Percentiles rank a stretch among this genome's conserved stretches.
phyloP scores from a whole-genome alignment of 371 early-diverging fungal genomes.

The Syncephalis plumigaleata region DNA sequence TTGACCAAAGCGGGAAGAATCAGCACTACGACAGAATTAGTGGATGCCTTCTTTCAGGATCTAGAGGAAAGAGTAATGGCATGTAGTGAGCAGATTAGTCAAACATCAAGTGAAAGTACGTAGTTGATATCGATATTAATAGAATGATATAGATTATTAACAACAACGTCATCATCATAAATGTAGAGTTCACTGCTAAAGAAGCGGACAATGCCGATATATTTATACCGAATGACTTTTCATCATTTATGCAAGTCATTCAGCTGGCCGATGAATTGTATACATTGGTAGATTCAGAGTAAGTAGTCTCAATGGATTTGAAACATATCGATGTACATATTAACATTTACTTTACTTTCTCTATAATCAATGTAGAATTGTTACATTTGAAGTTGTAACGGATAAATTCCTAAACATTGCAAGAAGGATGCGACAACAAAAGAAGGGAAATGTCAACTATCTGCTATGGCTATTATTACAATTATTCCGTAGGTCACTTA shows the following conservation, averaged over 20 bases:
- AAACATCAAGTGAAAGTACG: no score
- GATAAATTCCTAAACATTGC: conserved; percentile 32
- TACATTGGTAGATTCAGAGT: conserved; percentile 48
- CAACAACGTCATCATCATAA: no score
- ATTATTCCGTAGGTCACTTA: conserved; percentile 32
- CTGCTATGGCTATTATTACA: conserved; percentile 56
- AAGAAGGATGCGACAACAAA: conserved; percentile 9
- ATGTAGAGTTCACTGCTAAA: conserved; percentile 21
- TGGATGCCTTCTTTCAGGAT: no score
- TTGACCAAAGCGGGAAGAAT: no score
- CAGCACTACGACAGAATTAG: no score
- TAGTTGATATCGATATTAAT: no score
- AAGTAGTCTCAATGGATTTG: no score
- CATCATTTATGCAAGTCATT: conserved; percentile 20
- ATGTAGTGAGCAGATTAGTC: no score
- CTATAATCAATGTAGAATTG: conserved; percentile 15
- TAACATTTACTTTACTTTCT: neutral
- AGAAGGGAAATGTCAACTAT: conserved; percentile 47
- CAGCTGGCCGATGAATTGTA: conserved; percentile 65
- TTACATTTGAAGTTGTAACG: conserved; percentile 45
- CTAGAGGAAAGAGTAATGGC: no score
- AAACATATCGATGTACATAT: no score
- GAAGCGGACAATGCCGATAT: conserved; percentile 46
- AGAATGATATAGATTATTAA: no score
- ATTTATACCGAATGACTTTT: conserved; percentile 26